These are phyloP conservation scores for Mycena vulgaris DNA, from an alignment of 768 basidiomycete species.

Conservation along the genomic window DNA sequence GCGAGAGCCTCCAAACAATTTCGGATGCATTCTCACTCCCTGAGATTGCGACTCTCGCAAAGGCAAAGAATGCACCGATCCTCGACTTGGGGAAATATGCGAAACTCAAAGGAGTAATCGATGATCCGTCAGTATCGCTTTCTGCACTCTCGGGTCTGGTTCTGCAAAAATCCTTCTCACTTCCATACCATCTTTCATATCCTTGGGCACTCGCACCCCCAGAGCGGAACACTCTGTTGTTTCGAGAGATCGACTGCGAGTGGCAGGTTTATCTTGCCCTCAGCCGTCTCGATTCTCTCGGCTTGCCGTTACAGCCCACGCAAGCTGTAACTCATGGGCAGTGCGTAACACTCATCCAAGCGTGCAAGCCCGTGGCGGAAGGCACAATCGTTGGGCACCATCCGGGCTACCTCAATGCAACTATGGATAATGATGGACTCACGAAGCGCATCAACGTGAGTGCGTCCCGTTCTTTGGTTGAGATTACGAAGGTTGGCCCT, in stretches of 20 bases:
- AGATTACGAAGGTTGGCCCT: background rate
- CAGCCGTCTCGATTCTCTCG: background rate
- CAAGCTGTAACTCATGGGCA: background rate
- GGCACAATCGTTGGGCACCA: background rate
- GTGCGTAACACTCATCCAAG: background rate
- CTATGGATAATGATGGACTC: background rate
- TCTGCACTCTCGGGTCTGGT: background rate
- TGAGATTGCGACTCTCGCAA: background rate
- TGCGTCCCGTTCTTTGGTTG: background rate
- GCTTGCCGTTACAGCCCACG: background rate
- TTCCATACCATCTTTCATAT: background rate
- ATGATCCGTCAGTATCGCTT: background rate
- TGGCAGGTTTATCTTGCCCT: background rate
- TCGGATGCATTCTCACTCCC: background rate
- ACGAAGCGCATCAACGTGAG: background rate
- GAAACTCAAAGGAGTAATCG: background rate
- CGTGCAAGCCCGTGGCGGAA: constrained; percentile 9
- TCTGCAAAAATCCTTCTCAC: background rate
- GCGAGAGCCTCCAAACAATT: too few relatives aligned
- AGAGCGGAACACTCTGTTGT: background rate
- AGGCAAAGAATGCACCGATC: background rate
- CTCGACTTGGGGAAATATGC: background rate
- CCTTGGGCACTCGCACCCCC: background rate
- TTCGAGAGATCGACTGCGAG: background rate
- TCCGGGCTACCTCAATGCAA: background rate